Conservation (phyloP, 495 filamentous ascomycete genomes). For the Parathielavia hyrcaniae region DNA sequence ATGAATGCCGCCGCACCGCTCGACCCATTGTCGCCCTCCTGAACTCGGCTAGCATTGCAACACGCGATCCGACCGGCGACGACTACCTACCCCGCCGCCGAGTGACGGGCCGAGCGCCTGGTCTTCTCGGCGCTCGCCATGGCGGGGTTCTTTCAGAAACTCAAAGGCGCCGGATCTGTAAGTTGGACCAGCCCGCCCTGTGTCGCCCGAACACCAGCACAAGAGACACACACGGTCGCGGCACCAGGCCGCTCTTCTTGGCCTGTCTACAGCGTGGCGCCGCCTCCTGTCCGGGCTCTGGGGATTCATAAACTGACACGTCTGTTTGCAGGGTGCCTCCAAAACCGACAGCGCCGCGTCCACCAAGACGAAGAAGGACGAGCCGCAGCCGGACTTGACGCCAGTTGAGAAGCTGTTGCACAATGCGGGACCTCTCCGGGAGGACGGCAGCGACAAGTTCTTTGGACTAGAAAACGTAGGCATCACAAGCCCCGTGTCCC, state of each 20-base stretch:
- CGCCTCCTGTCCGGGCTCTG: conserved; percentile 1
- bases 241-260: conserved; percentile 16
- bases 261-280: conserved; percentile 9
- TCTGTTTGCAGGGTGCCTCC: conserved; percentile 28
- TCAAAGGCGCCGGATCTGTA: conserved; percentile 37
- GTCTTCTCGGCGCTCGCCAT: conserved; percentile 28
- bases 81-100: conserved; percentile 11
- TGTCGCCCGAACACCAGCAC: neutral
- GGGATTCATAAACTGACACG: conserved; percentile 9
- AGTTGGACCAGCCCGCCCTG: conserved; percentile 14
- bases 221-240: neutral
- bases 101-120: conserved; percentile 18
- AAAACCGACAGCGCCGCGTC: conserved; percentile 38
- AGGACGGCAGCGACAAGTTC: conserved; percentile 95
- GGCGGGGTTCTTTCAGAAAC: conserved; percentile 44
- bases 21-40: neutral
- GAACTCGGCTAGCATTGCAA: neutral
- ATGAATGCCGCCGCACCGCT: conserved; percentile 9
- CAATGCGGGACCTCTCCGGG: conserved; percentile 69
- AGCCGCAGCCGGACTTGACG: conserved; percentile 58
- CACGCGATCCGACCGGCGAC: conserved; percentile 8
- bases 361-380: conserved; percentile 61
- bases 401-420: conserved; percentile 77
- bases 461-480: conserved; percentile 97
- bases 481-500: conserved; percentile 12